Evolutionary conservation across 2,329 filamentous ascomycete genomes (phyloP), one percentile per base, ranked within the genome.

Genomic region (Berkeleyomyces basicola): DNA sequence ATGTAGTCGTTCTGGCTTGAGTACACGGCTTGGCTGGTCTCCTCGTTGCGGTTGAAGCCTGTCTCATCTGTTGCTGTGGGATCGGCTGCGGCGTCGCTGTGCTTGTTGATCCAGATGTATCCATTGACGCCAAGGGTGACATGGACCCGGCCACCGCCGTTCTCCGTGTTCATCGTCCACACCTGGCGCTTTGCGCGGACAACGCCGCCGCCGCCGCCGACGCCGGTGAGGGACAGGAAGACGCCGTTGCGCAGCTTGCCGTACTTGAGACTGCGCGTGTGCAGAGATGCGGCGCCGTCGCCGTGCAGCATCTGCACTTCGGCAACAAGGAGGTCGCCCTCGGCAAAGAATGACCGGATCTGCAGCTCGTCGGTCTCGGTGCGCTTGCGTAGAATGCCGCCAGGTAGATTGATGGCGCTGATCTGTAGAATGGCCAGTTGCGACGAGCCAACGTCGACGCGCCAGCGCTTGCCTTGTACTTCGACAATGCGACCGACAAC

Each of bases 311-410:
- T 83, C 79, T 99, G 93, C 62, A 99, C 93, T 75, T 99, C 93
- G 0, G 93, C 93, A 16, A 97, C 88, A 14, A 99, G 77, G 61
- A 99, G 76, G 72, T 99, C 93, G 10, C 93, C 93, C 74, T 99
- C 93, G 62, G 87, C 85, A 76, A 99, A 97, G 74, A 96, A 99
- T n/a, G 85, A 89, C 59, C 93, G 84, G 74, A 99, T 97, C 74
- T 97, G 93, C 69, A 99, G 79, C 77, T 97, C 93, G 73, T 99
- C 93, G 14, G 93, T 95, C 70, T 92, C 91, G 37, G 93, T 99
- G 67, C 93, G 81, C 71, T 92, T 88, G 64, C 93, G 83, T 69
- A 96, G 78, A 67, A 96, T 95, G 42, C 93, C 93, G 63, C 93
- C 93, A 0, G 93, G 93, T 2, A 99, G 78, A 72, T 99, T 99